These are phyloP conservation scores for Kodamaea ohmeri DNA, from an alignment of 1,139 yeast genomes.

Conservation along the genomic window DNA sequence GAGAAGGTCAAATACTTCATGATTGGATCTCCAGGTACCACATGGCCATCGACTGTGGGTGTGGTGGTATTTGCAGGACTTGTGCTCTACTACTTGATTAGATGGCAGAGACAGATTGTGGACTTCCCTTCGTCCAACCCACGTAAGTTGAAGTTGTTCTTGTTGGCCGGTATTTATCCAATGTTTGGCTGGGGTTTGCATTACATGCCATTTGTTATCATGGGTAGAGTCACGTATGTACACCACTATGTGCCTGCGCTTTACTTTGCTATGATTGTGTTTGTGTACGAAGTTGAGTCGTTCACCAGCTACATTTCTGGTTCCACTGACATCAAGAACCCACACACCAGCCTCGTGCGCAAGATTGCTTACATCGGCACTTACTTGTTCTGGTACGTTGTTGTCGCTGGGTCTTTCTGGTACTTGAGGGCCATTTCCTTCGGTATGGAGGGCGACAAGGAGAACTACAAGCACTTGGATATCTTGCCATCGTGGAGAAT, in stretches of 20 bases:
- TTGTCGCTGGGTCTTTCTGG: slow-evolving; percentile 66
- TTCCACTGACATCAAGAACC: slow-evolving; percentile 19
- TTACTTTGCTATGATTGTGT: slow-evolving; percentile 86
- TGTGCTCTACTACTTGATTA: slow-evolving; percentile 57
- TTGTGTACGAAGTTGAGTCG: slow-evolving; percentile 72
- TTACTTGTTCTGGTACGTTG: slow-evolving; percentile 47
- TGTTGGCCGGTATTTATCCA: slow-evolving; percentile 87
- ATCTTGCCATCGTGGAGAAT: slow-evolving; percentile 74
- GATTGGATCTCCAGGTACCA: slow-evolving; percentile 90
- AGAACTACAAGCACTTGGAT: slow-evolving; percentile 67
- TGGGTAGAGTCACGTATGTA: slow-evolving; percentile 97
- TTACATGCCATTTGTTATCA: slow-evolving; percentile 81
- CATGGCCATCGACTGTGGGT: slow-evolving; percentile 85
- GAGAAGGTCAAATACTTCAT: slow-evolving; percentile 79
- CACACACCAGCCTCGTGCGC: slow-evolving; percentile 15
- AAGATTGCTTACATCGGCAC: slow-evolving; percentile 29
- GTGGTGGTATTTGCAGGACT: slow-evolving; percentile 59
- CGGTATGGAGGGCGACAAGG: slow-evolving; percentile 85
- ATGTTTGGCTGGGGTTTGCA: slow-evolving; percentile 95
- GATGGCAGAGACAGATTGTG: slow-evolving; percentile 90
- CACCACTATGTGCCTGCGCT: slow-evolving; percentile 97
- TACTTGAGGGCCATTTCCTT: slow-evolving; percentile 75
- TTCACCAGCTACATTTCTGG: slow-evolving; percentile 46
- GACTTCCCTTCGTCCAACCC: slow-evolving; percentile 54
- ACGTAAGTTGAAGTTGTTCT: slow-evolving; percentile 32